phyloP scores from a whole-genome alignment of 163 green algal species.

The Trebouxia gelatinosa region DNA sequence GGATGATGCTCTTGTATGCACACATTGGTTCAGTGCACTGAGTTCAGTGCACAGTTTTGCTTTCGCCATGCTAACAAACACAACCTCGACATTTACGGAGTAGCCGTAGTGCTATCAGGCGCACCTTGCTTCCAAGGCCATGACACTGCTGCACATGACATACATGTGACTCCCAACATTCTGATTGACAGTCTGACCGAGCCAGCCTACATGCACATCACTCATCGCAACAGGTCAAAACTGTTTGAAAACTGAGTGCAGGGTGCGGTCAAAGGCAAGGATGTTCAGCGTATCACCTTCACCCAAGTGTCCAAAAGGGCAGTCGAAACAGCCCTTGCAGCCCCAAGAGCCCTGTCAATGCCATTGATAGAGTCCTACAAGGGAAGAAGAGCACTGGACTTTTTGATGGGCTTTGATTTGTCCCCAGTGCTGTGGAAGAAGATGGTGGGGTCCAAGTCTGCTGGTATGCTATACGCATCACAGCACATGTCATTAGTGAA shows the following conservation, averaged over 20 bases:
- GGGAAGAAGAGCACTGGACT: conserved; percentile 84
- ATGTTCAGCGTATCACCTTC: conserved; percentile 79
- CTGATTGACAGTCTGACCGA: too few species aligned
- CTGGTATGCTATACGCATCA: conserved; percentile 45
- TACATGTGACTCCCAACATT: background rate
- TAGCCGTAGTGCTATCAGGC: background rate
- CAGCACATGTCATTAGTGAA: background rate
- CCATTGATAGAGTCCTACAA: conserved; percentile 88
- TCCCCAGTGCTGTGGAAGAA: conserved; percentile 91
- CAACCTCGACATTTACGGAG: background rate
- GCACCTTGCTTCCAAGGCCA: background rate
- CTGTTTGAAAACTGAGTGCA: background rate
- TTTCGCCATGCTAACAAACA: too few species aligned
- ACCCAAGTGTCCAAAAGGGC: conserved; percentile 82
- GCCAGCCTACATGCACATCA: background rate
- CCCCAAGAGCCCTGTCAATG: conserved; percentile 59
- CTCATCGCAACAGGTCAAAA: background rate
- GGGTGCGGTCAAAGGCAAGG: background rate
- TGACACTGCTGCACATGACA: background rate
- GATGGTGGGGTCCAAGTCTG: conserved; percentile 70
- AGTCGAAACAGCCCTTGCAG: conserved; percentile 63
- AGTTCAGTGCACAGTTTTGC: too few species aligned
- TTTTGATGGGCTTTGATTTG: conserved; percentile 87
- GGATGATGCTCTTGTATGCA: too few species aligned
- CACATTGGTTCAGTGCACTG: too few species aligned